phyloP scores from a whole-genome alignment of 345 rosid genomes.

The Salix arbutifolia region DNA sequence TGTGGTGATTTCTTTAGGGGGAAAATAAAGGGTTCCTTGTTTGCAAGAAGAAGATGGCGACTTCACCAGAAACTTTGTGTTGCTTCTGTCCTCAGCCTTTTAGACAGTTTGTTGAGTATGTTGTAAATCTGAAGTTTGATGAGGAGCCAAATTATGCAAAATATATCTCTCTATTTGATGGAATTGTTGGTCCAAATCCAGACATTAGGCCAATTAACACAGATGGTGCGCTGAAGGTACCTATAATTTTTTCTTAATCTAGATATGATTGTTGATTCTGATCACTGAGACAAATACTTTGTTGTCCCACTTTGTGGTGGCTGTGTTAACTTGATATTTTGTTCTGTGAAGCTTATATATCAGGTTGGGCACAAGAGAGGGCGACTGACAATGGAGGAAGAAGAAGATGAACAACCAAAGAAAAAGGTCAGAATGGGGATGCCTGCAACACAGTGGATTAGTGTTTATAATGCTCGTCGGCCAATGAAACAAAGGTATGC shows the following conservation, averaged over 20 bases:
- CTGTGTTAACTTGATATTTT: conserved; percentile 18
- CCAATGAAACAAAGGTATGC: conserved; percentile 92
- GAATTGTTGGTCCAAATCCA: conserved; percentile 86
- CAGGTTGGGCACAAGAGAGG: conserved; percentile 99
- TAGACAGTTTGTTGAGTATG: conserved; percentile 82
- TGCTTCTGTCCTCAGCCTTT: conserved; percentile 88
- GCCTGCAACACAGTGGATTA: conserved; percentile 99
- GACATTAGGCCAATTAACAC: conserved; percentile 94
- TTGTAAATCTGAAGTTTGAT: conserved; percentile 87
- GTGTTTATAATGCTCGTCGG: conserved; percentile 88
- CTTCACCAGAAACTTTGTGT: conserved; percentile 87
- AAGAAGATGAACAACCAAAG: conserved; percentile 91
- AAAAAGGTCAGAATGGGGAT: conserved; percentile 92
- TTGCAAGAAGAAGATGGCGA: conserved; percentile 97
- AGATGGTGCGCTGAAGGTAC: conserved; percentile 95
- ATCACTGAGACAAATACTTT: background rate
- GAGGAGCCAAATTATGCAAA: conserved; percentile 97
- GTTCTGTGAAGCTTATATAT: conserved; percentile 64
- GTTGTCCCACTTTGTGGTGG: background rate
- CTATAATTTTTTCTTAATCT: conserved; percentile 2
- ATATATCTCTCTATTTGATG: conserved; percentile 85
- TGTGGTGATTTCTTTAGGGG: conserved; percentile 51
- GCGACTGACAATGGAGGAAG: conserved; percentile 75
- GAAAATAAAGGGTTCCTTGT: conserved; percentile 95
- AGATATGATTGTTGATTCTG: background rate